These are phyloP conservation scores for Azolla pinnata DNA, from an alignment of 75 land plant genomes.

Conservation along the genomic window DNA sequence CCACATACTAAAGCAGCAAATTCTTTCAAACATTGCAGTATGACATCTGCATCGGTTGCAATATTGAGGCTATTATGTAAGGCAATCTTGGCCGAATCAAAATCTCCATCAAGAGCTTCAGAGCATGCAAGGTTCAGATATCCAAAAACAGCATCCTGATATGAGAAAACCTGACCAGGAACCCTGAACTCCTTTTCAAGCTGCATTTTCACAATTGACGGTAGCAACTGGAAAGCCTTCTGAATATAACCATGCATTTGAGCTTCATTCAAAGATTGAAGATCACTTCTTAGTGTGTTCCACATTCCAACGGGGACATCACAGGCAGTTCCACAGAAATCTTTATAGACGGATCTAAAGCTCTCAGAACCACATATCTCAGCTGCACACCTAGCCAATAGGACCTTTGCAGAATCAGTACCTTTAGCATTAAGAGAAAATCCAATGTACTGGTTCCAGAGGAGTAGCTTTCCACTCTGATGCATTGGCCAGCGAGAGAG, in stretches of 20 bases:
- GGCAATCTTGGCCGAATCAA: slow-evolving; percentile 26
- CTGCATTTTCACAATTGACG: slow-evolving; percentile 1
- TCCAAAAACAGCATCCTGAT: slow-evolving; percentile 46
- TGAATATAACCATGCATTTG: background rate
- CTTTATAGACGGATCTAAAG: background rate
- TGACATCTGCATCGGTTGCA: slow-evolving; percentile 25
- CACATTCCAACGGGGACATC: background rate
- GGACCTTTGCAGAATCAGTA: slow-evolving; percentile 18
- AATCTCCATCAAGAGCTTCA: slow-evolving; percentile 35
- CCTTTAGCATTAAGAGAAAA: slow-evolving; percentile 29
- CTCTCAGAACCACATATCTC: slow-evolving; percentile 4
- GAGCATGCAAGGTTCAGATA: slow-evolving; percentile 55
- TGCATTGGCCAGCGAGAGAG: slow-evolving; percentile 50
- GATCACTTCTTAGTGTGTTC: too few species aligned
- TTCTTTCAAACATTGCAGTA: slow-evolving; percentile 49
- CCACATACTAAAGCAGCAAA: slow-evolving; percentile 29
- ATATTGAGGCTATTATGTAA: slow-evolving; percentile 42
- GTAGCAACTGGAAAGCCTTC: background rate
- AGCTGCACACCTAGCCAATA: slow-evolving; percentile 14
- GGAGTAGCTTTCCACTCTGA: slow-evolving; percentile 45
- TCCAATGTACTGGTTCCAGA: slow-evolving; percentile 77
- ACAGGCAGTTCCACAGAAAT: background rate
- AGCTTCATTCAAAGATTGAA: too few species aligned
- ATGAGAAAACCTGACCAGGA: slow-evolving; percentile 1
- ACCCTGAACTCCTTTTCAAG: background rate